Percentiles rank a stretch among this genome's conserved stretches.
Evolutionary conservation across 768 basidiomycete species (phyloP).

Genomic region (Botryobasidium botryosum): DNA sequence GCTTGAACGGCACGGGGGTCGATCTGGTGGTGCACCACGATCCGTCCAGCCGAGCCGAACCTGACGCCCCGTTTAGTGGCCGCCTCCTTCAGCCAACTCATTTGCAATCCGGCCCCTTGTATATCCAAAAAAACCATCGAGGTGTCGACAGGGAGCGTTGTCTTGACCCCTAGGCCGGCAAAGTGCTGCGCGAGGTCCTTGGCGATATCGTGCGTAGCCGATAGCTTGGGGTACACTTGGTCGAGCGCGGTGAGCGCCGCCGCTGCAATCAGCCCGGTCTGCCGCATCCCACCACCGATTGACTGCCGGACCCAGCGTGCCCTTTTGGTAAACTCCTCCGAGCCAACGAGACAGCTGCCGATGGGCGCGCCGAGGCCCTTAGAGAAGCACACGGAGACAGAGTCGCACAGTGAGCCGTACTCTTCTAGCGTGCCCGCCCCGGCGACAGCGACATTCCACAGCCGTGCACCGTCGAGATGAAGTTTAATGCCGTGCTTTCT

Average conservation of each 20-base stretch:
- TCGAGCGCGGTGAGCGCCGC: slow-evolving; percentile 28
- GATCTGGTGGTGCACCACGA: slow-evolving; percentile 11
- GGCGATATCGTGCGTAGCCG: slow-evolving; percentile 6
- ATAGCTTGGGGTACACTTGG: slow-evolving; percentile 8
- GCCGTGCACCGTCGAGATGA: slow-evolving; percentile 86
- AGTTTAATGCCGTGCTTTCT: slow-evolving; percentile 53
- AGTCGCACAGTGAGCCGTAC: slow-evolving; percentile 79
- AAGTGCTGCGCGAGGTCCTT: no score
- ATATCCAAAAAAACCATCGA: slow-evolving; percentile 11
- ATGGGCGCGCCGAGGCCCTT: slow-evolving; percentile 81
- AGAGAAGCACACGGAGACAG: slow-evolving; percentile 87
- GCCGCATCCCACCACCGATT: slow-evolving; percentile 91
- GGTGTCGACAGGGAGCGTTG: slow-evolving; percentile 9
- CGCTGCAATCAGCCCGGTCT: slow-evolving; percentile 71
- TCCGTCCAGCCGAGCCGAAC: slow-evolving; percentile 7
- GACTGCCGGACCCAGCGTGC: slow-evolving; percentile 88
- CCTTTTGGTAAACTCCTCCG: slow-evolving; percentile 56
- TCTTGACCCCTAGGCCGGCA: slow-evolving; percentile 9
- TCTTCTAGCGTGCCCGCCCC: slow-evolving; percentile 55
- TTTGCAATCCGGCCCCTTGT: slow-evolving; percentile 5
- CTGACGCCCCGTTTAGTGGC: slow-evolving; percentile 8
- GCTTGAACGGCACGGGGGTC: slow-evolving; percentile 7
- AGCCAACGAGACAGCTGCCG: slow-evolving; percentile 71
- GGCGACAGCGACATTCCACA: slow-evolving; percentile 74
- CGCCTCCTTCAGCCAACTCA: slow-evolving; percentile 9